Percentiles rank a stretch among this genome's conserved stretches.
phyloP scores from a whole-genome alignment of 495 filamentous ascomycete species.

The Neurospora sp. region DNA sequence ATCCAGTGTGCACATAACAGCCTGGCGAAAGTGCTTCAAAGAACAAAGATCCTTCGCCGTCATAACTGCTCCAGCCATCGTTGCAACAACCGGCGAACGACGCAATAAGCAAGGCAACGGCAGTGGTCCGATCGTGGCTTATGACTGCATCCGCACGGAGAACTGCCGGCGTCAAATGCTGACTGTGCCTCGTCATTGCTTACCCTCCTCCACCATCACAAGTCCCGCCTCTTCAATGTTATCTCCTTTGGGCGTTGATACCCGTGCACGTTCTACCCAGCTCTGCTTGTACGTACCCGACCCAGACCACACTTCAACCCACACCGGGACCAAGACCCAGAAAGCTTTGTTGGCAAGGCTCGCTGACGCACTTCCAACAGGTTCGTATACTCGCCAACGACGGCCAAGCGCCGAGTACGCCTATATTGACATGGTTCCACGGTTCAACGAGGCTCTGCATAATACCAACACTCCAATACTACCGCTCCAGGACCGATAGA shows the following conservation, averaged over 20 bases:
- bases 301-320: background rate
- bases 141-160: background rate
- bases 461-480: background rate
- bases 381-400: background rate
- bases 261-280: background rate
- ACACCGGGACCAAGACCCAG: background rate
- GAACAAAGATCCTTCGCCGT: background rate
- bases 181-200: background rate
- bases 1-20: background rate
- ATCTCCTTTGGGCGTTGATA: background rate
- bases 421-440: background rate
- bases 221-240: background rate
- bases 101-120: background rate
- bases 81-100: background rate
- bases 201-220: background rate
- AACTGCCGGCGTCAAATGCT: background rate
- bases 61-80: background rate
- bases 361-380: background rate
- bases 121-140: background rate
- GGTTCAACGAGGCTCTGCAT: background rate
- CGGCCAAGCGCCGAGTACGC: background rate
- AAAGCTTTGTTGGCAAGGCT: background rate
- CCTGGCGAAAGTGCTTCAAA: background rate
- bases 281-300: background rate
- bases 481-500: background rate